Conservation (phyloP, 2,329 filamentous ascomycete species). For the Xylaria digitata region DNA sequence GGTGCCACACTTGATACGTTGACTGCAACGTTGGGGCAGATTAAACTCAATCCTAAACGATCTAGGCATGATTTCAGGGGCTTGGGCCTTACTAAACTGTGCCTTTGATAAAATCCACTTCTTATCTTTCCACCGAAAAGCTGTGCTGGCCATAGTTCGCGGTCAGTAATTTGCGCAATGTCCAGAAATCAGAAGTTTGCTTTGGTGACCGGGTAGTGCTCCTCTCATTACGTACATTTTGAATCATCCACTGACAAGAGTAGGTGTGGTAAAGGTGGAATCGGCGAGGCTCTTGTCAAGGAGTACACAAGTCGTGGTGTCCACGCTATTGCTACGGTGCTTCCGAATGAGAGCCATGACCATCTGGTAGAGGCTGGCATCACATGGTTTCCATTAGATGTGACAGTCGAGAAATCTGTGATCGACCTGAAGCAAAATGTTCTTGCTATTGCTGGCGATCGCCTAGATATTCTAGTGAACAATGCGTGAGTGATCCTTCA, state of each 20-base stretch:
- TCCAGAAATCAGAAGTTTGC: not conserved
- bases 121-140: not conserved
- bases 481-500: slow-evolving; percentile 35
- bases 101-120: not conserved
- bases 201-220: too few species aligned
- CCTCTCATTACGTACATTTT: too few species aligned
- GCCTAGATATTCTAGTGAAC: slow-evolving; percentile 28
- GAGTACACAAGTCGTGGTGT: slow-evolving; percentile 28
- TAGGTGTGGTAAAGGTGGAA: slow-evolving; percentile 42
- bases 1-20: not conserved
- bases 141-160: not conserved
- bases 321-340: slow-evolving; percentile 37
- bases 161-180: not conserved
- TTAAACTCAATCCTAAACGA: not conserved
- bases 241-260: too few species aligned
- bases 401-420: slow-evolving; percentile 37
- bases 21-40: not conserved
- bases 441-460: slow-evolving; percentile 16
- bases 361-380: slow-evolving; percentile 37
- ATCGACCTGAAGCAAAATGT: not conserved
- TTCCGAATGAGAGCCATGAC: slow-evolving; percentile 30
- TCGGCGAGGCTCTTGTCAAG: slow-evolving; percentile 41
- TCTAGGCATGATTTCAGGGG: not conserved
- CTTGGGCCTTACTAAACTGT: not conserved
- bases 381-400: slow-evolving; percentile 30